Conservation (phyloP, 2,329 filamentous ascomycete genomes). For the Exophiala sp. region DNA sequence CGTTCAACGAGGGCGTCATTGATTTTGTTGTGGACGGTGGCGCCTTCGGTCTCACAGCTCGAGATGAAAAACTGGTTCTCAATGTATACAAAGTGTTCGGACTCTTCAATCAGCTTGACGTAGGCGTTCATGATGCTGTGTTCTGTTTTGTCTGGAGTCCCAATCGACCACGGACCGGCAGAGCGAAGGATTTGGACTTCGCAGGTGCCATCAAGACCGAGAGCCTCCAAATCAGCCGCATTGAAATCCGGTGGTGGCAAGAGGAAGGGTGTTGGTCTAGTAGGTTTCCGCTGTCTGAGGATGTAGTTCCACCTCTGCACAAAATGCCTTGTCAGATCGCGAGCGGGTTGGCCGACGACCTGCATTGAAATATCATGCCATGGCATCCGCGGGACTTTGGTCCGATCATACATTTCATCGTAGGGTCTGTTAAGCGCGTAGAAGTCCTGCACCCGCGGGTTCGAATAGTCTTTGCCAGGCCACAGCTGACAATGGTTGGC, state of each 20-base stretch:
- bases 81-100: constrained; percentile 96
- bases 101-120: constrained; percentile 87
- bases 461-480: constrained; percentile 97
- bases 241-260: constrained; percentile 90
- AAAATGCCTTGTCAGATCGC: constrained; percentile 91
- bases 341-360: constrained; percentile 88
- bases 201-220: constrained; percentile 88
- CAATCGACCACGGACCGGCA: constrained; percentile 84
- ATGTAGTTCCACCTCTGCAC: constrained; percentile 98
- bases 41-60: constrained; percentile 79
- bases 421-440: constrained; percentile 89
- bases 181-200: constrained; percentile 95
- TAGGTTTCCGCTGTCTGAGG: constrained; percentile 84
- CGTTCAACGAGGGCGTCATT: constrained; percentile 91
- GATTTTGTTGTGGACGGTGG: constrained; percentile 85
- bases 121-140: constrained; percentile 96
- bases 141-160: constrained; percentile 74
- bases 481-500: constrained; percentile 92
- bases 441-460: constrained; percentile 91
- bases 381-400: constrained; percentile 84
- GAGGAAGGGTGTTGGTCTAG: constrained; percentile 85
- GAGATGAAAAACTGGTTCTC: constrained; percentile 99
- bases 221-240: constrained; percentile 72
- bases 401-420: constrained; percentile 97
- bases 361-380: constrained; percentile 99